Evolutionary conservation across 495 filamentous ascomycete genomes (phyloP), one percentile per base, ranked within the genome.

Genomic region (Penicillium silybi): DNA sequence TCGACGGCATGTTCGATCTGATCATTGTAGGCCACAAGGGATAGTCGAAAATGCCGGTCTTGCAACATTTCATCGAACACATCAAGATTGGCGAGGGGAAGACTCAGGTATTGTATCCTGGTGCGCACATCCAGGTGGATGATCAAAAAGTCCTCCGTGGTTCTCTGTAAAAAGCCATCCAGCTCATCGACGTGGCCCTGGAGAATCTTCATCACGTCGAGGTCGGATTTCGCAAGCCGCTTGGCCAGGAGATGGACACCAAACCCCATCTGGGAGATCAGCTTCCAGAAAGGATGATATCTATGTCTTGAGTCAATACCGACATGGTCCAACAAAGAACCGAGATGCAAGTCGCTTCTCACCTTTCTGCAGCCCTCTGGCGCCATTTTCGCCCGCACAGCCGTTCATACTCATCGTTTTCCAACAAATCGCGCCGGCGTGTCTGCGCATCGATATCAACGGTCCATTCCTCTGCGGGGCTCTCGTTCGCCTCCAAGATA

Each of bases 161-260:
- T 90, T 29, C 83, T 80, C 59, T 93, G 88, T 11, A 97, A 69
- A 65, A 96, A 97, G 50, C 85, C 83, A 66, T 98, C 93, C 32
- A 97, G 78, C 64, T 97, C 95, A 63, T 96, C 85, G 41, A 98
- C 92, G 68, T 98, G 93, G 17, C 77, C 82, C 64, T 96, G 89
- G 41, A 98, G 80, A 42, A 97, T 97, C 41, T 81, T 84, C 57
- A 96, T 83, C 15, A 97, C 92, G 53, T 91, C 84, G 16, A 81
- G 77, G 37, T 97, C 86, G 50, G 88, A 92, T 68, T 90, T 96
- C 16, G 93, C 92, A 54, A 95, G 80, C 42, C 83, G 81, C 58
- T 92, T 85, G 29, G 92, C 84, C 27, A 98, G 73, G 11, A 98
- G 78, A 70, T 97, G 88, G 26, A 97, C 83, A 23, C 95, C 93